These are phyloP conservation scores for Adansonia madagascariensis DNA, from an alignment of 441 rosid species.

Conservation along the genomic window DNA sequence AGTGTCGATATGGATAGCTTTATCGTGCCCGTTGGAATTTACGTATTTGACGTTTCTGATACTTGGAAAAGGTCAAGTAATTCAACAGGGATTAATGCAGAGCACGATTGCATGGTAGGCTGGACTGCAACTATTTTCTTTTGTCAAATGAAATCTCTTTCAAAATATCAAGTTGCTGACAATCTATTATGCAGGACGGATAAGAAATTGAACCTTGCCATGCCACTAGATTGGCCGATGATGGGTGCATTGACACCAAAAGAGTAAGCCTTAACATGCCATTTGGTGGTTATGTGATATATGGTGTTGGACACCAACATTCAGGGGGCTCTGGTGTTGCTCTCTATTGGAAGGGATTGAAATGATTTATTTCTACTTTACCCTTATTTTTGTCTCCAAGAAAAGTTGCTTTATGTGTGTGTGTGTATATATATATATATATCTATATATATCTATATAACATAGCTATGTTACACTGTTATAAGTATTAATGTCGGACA, in stretches of 20 bases:
- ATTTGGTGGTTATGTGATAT: constrained; percentile 66
- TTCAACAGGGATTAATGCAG: constrained; percentile 39
- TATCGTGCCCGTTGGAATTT: constrained; percentile 64
- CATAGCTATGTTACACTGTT: too few species aligned
- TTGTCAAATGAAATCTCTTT: not conserved
- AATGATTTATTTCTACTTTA: not conserved
- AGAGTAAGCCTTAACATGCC: constrained; percentile 65
- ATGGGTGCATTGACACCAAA: constrained; percentile 52
- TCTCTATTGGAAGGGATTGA: constrained; percentile 68
- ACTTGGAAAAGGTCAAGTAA: constrained; percentile 42
- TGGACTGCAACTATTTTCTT: not conserved
- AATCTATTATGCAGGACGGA: constrained; percentile 54
- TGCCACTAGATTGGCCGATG: constrained; percentile 10
- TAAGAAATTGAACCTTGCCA: constrained; percentile 62
- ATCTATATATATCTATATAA: not conserved
- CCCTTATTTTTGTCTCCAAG: not conserved
- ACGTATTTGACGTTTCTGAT: constrained; percentile 80
- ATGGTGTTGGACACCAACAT: constrained; percentile 84
- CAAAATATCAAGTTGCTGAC: not conserved
- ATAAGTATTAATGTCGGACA: too few species aligned
- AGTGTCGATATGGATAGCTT: constrained; percentile 74
- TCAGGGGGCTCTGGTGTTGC: constrained; percentile 70
- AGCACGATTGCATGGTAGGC: constrained; percentile 62
- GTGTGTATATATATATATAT: not conserved
- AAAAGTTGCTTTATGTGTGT: not conserved